Base-by-base conservation (phyloP, 306 rosid genomes). In the Prosopis cineraria region DNA sequence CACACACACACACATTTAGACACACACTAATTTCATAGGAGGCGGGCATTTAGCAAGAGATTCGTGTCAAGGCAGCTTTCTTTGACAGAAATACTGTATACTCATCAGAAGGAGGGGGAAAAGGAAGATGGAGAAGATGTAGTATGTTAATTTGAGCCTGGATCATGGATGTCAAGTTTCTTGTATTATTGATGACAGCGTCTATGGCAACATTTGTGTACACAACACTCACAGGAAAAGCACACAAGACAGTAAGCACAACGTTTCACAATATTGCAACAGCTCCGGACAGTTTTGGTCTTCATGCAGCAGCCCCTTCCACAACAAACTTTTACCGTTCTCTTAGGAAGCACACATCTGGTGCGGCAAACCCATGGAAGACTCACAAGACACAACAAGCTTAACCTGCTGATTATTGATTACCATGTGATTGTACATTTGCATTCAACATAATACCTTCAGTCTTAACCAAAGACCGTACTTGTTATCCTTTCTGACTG, bases 291-390 rank as follows among this genome's bases (percentile, higher is more conserved):
- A 70, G 47, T 48, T 62, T 9, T 66, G 50, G 20, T 73, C 71
- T 85, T 79, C 27, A 7, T 33, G 68, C 68, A 78, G 63, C 73
- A 75, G 39, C 66, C 12, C 13, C 63, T n/a, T 34, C 81, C 27
- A 63, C 24, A 58, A 43, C 79, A 52, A 43, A 70, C 31, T 31
- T 71, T 52, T 60, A 43, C 68, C 56, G 43, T 52, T 85, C 43
- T 73, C 59, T 67, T 73, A 13, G 27, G 84, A 37, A 39, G 14
- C 41, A 33, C 1, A 50, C 82, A 41, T 25, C 79, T 22, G 40
- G 33, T 47, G 47, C 82, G 66, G 31, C 82, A 68, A 47, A 41
- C 60, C 86, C 89, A 52, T 58, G 75, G 75, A 75, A 65, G 31
- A 33, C 83, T 70, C 55, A 48, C 27, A 40, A 59, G 10, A 74